Evolutionary conservation across 148 eudicot genomes (phyloP), one percentile per base, ranked within the genome.

Genomic region (Bassia scoparia): DNA sequence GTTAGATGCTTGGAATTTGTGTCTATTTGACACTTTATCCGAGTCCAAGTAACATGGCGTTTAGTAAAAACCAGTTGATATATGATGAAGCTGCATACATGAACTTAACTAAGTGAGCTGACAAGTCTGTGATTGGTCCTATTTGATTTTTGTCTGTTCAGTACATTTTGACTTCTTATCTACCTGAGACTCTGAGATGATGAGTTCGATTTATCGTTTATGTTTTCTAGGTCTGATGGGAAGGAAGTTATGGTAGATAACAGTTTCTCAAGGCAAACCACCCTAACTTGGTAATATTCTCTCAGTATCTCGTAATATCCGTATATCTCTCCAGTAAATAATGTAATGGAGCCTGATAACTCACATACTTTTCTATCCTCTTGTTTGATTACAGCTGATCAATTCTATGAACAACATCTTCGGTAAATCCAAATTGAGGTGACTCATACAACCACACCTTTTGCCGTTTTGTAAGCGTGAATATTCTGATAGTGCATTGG

Each of bases 191-290:
- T 41, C n/a, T n/a, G n/a, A n/a, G n/a, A n/a, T 52, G 13, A 29
- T 62, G 27, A 63, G 43, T 30, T 76, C 33, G 13, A n/a, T 77
- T 38, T 13, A 35, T 66, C 24, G 44, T 71, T 68, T 44, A 34
- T 23, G 48, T 58, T 67, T 60, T 85, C 21, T 81, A 95, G 98
- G 87, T 81, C 93, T 56, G 96, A 95, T 84, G 98, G 98, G 34
- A 86, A 75, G 73, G 92, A 89, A 80, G 90, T 89, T 77, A 76
- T 81, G 78, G 96, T 95, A 61, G 93, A 89, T 60, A 95, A 91
- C 86, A 88, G 71, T 89, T 73, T 72, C 96, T 95, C 83, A 91
- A 86, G 83, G 88, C 92, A 44, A 81, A 90, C 81, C 61, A 89
- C 81, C 98, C 98, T 43, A 86, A 76, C 37, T 75, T 95, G 95